A percentile compares a stretch with the other conserved stretches of the same genome.
These are phyloP conservation scores for Gentiana dahurica DNA, from an alignment of 257 asterid genomes.

Conservation along the genomic window DNA sequence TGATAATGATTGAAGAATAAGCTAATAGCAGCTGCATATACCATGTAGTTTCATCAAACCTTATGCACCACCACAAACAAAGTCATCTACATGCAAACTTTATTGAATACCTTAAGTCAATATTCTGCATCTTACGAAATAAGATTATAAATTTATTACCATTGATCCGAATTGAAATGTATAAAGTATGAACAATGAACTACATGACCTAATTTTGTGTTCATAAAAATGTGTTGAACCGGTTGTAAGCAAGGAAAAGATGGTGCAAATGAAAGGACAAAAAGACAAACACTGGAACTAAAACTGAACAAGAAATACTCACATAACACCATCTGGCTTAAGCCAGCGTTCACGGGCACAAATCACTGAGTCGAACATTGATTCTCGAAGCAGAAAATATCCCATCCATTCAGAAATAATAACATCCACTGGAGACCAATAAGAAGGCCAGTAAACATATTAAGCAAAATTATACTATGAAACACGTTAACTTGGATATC, in stretches of 20 bases:
- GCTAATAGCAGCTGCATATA: no score
- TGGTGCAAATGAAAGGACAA: neutral
- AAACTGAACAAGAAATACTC: conserved; percentile 19
- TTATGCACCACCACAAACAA: no score
- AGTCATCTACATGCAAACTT: no score
- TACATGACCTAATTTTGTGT: neutral
- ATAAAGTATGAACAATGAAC: neutral
- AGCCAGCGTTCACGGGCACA: conserved; percentile 94
- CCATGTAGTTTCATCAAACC: no score
- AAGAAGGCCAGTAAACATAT: conserved; percentile 2
- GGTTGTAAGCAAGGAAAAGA: neutral
- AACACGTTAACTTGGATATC: no score
- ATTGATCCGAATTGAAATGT: neutral
- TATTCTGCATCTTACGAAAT: no score
- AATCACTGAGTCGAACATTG: conserved; percentile 93
- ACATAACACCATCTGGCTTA: conserved; percentile 86
- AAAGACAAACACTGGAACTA: conserved; percentile 1
- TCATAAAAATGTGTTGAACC: neutral
- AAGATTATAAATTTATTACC: no score
- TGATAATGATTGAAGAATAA: no score
- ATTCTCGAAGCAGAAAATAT: conserved; percentile 94
- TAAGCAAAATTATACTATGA: neutral
- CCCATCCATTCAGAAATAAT: conserved; percentile 99
- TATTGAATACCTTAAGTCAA: no score
- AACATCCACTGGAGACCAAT: conserved; percentile 58